A percentile compares a stretch with the other conserved stretches of the same genome.
These are phyloP conservation scores for Boletus pseudopeckii DNA, from an alignment of 768 basidiomycete species.

Conservation along the genomic window DNA sequence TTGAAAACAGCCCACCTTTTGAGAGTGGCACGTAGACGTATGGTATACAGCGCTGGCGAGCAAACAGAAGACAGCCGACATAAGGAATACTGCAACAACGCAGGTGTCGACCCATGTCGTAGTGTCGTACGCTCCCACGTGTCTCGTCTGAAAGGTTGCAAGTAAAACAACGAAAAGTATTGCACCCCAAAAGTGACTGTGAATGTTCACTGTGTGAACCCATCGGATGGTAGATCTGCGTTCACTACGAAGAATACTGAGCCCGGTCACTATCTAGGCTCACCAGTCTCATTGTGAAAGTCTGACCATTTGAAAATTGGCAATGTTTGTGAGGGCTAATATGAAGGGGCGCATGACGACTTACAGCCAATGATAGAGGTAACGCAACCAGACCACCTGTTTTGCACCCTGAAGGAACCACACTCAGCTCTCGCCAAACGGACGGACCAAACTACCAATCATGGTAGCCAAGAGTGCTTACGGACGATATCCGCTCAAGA, in stretches of 20 bases:
- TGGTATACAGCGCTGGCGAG: conserved; percentile 72
- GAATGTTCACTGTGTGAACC: conserved; percentile 68
- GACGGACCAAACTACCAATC: conserved; percentile 6
- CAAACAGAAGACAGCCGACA: conserved; percentile 72
- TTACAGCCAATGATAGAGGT: conserved; percentile 65
- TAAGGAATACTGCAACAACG: conserved; percentile 62
- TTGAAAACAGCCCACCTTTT: conserved; percentile 43
- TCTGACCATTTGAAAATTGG: conserved; percentile 39
- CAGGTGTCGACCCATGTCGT: conserved; percentile 60
- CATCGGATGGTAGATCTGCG: conserved; percentile 6
- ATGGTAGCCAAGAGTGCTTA: conserved; percentile 28
- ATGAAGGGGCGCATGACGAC: conserved; percentile 27
- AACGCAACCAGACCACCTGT: conserved; percentile 61
- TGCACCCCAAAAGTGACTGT: conserved; percentile 74
- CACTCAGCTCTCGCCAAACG: neutral
- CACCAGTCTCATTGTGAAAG: conserved; percentile 77
- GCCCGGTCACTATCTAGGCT: conserved; percentile 8
- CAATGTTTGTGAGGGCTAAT: conserved; percentile 15
- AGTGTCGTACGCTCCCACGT: conserved; percentile 49
- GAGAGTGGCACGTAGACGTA: conserved; percentile 68
- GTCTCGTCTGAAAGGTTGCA: conserved; percentile 46
- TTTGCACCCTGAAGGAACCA: conserved; percentile 44
- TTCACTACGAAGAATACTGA: conserved; percentile 1
- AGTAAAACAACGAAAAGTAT: conserved; percentile 57
- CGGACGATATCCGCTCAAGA: conserved; percentile 68